Evolutionary conservation across 1,284 basidiomycete species (phyloP).

Genomic region (Leccinum fuscescens): DNA sequence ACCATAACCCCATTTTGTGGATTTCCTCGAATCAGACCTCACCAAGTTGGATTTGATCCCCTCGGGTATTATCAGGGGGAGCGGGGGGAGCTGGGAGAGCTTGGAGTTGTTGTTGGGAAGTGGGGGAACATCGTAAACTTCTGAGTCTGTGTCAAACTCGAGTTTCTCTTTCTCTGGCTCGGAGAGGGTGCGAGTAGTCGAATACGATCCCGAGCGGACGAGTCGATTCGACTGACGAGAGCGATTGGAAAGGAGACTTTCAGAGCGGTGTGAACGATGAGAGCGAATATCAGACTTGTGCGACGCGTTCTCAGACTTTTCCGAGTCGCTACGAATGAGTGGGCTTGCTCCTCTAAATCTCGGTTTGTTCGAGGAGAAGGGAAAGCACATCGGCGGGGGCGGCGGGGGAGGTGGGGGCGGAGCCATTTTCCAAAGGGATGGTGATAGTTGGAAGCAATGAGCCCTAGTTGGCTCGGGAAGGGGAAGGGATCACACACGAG

Average conservation of each 20-base stretch:
- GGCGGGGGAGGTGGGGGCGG: constrained; percentile 48
- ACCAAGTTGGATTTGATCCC: constrained; percentile 42
- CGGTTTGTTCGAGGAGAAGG: constrained; percentile 40
- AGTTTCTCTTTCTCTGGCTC: constrained; percentile 45
- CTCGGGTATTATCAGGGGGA: constrained; percentile 22
- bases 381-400: constrained; percentile 57
- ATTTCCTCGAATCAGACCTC: constrained; percentile 52
- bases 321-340: constrained; percentile 33
- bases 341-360: constrained; percentile 33
- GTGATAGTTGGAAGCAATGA: constrained; percentile 20
- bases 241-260: constrained; percentile 19
- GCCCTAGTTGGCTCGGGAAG: constrained; percentile 15
- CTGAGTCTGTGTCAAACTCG: constrained; percentile 56
- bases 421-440: constrained; percentile 33
- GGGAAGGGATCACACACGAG: constrained; percentile 31
- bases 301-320: constrained; percentile 32
- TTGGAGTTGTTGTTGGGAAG: constrained; percentile 21
- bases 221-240: constrained; percentile 29
- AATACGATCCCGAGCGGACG: constrained; percentile 34
- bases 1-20: constrained; percentile 59
- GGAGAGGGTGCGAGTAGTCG: constrained; percentile 31
- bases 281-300: constrained; percentile 31
- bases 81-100: constrained; percentile 20
- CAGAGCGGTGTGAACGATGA: constrained; percentile 28
- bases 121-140: constrained; percentile 46